These are phyloP conservation scores for Lasiodiplodia sp. DNA, from an alignment of 2,329 filamentous ascomycete species.

Conservation along the genomic window DNA sequence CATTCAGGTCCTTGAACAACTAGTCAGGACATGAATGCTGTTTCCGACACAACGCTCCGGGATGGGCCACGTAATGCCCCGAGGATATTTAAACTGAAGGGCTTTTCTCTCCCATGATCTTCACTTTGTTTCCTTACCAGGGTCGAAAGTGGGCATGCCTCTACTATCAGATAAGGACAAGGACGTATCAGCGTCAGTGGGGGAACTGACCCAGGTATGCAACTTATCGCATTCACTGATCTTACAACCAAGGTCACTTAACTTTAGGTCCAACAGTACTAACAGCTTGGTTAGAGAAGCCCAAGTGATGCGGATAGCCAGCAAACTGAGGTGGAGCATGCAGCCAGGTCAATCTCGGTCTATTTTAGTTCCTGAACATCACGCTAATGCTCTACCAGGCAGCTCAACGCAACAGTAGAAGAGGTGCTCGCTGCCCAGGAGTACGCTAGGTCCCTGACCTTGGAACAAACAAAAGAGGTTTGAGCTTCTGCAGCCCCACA, in stretches of 20 bases:
- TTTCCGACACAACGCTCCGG: neutral
- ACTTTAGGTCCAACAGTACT: neutral
- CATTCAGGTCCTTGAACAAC: neutral
- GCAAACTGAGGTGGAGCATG: slow-evolving; percentile 2
- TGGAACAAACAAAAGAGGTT: slow-evolving; percentile 3
- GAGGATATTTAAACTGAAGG: neutral
- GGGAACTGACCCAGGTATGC: neutral
- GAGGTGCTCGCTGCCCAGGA: slow-evolving; percentile 10
- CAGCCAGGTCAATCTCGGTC: neutral
- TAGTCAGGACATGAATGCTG: neutral
- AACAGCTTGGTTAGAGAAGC: neutral
- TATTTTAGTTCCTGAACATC: neutral
- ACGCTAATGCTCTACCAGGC: neutral
- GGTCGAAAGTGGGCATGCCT: neutral
- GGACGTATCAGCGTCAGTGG: neutral
- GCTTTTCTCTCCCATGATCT: neutral
- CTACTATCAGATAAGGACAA: neutral
- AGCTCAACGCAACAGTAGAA: slow-evolving; percentile 9
- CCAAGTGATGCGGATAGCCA: neutral
- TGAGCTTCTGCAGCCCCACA: neutral
- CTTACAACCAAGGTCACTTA: neutral
- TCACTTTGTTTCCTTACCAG: neutral
- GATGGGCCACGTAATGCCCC: neutral
- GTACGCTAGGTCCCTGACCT: neutral
- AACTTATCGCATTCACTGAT: neutral